Evolutionary conservation across 345 rosid species (phyloP), one percentile per base, ranked within the genome.

Genomic region (Gossypium anomalum): DNA sequence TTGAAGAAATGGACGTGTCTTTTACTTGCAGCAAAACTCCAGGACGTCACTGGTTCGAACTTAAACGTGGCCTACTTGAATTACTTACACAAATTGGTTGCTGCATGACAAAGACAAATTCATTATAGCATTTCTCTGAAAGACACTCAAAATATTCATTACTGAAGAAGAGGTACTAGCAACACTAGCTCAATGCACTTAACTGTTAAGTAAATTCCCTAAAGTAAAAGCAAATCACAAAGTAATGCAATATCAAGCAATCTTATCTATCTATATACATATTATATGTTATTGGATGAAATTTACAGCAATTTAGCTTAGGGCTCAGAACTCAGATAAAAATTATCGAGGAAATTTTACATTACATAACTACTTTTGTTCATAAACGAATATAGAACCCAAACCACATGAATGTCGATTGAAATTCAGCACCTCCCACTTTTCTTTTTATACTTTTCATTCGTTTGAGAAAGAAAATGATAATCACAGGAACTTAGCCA

Each of bases 1-100:
- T 27, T 2, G 29, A 27, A 27, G 29, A 27, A 27, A 27, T 27
- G 29, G 29, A 27, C 3, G 29, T 0, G 13, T 92, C 98, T n/a
- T 89, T 91, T 20, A 97, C 98, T 72, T 88, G 97, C 22, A 91
- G 84, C 75, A 70, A 92, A n/a, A n/a, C 78, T 52, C 95, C 94
- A 59, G 97, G 98, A 76, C 92, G 97, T 85, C 97, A 84, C 45
- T 89, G 27, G n/a, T 78, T 85, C 51, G 84, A 79, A 14, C 80
- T 82, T 57, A 75, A 62, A 74, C 85, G 80, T 73, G 19, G 41
- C 57, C 68, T 60, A 9, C 58, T 60, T 9, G 73, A 34, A 74
- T 44, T 45, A 45, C 83, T 80, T 20, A 78, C 80, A 61, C 77
- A 79, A 76, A 58, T 64, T 82, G 92, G 77, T 73, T 59, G 38